A percentile compares a stretch with the other conserved stretches of the same genome.
Evolutionary conservation across 495 filamentous ascomycete species (phyloP).

Genomic region (Xylaria castorea): DNA sequence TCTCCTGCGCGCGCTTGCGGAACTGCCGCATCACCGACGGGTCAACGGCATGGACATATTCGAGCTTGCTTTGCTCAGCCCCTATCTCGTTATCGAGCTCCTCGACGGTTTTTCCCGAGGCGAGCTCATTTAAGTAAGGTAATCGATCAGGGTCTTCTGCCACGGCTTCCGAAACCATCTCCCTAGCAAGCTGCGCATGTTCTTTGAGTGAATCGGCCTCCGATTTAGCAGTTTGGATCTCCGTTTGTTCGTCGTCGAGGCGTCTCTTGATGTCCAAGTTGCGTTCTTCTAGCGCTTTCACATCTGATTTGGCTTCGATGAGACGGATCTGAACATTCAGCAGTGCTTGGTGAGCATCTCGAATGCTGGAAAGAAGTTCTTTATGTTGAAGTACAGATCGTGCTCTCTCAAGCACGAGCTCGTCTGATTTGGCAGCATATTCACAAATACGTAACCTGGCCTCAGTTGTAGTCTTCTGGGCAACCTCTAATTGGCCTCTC

Average conservation of each 20-base stretch:
- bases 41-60: slow-evolving; percentile 81
- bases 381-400: slow-evolving; percentile 65
- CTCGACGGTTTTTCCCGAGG: slow-evolving; percentile 57
- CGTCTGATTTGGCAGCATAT: slow-evolving; percentile 57
- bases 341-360: slow-evolving; percentile 64
- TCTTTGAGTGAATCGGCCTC: slow-evolving; percentile 40
- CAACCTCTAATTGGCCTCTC: slow-evolving; percentile 55
- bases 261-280: slow-evolving; percentile 63
- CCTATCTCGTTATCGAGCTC: slow-evolving; percentile 76
- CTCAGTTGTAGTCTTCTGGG: slow-evolving; percentile 48
- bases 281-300: slow-evolving; percentile 65
- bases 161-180: slow-evolving; percentile 44
- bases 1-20: slow-evolving; percentile 68
- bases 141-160: slow-evolving; percentile 45
- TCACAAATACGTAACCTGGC: slow-evolving; percentile 43
- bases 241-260: slow-evolving; percentile 52
- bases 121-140: slow-evolving; percentile 42
- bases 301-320: slow-evolving; percentile 82
- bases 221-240: slow-evolving; percentile 26
- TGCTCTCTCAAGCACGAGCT: slow-evolving; percentile 66
- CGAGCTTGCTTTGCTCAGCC: slow-evolving; percentile 74
- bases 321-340: slow-evolving; percentile 70
- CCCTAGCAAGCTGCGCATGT: slow-evolving; percentile 37
- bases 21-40: slow-evolving; percentile 78
- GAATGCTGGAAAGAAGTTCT: slow-evolving; percentile 65